Evolutionary conservation across 2,329 filamentous ascomycete species (phyloP).

Genomic region (Chaetomiaceae sp.): DNA sequence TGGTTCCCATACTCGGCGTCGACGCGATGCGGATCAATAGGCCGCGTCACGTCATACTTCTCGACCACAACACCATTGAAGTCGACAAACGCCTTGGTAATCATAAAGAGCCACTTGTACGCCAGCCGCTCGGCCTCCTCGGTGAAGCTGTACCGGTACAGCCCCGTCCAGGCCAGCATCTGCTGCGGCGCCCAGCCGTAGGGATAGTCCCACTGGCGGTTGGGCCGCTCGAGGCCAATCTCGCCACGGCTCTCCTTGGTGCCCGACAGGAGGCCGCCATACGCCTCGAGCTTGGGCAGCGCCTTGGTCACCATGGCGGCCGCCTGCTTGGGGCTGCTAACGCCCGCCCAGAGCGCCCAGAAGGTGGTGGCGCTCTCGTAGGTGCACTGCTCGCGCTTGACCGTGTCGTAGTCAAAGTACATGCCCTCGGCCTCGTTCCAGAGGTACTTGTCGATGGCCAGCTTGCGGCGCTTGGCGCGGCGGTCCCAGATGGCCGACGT

Average conservation of each 20-base stretch:
- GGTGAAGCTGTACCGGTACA: slow-evolving; percentile 86
- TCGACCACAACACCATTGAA: slow-evolving; percentile 98
- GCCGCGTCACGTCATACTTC: slow-evolving; percentile 94
- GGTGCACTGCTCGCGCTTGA: slow-evolving; percentile 69
- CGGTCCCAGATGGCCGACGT: slow-evolving; percentile 88
- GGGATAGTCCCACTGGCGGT: slow-evolving; percentile 97
- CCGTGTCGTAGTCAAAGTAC: slow-evolving; percentile 97
- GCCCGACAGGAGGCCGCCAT: slow-evolving; percentile 82
- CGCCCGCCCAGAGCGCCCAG: slow-evolving; percentile 95
- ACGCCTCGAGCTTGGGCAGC: slow-evolving; percentile 81
- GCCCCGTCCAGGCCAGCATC: slow-evolving; percentile 92
- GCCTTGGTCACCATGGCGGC: slow-evolving; percentile 73
- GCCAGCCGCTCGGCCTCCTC: slow-evolving; percentile 84
- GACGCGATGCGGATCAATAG: slow-evolving; percentile 86
- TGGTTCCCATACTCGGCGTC: slow-evolving; percentile 98
- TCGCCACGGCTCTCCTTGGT: slow-evolving; percentile 83
- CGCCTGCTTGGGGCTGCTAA: slow-evolving; percentile 83
- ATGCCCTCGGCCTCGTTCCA: slow-evolving; percentile 91
- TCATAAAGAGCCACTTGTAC: slow-evolving; percentile 98
- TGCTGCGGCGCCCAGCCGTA: slow-evolving; percentile 99
- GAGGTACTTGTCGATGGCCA: slow-evolving; percentile 84
- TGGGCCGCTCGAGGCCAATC: slow-evolving; percentile 76
- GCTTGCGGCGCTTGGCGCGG: slow-evolving; percentile 76
- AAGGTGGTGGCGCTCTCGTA: slow-evolving; percentile 94
- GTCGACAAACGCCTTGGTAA: slow-evolving; percentile 96